A percentile compares a stretch with the other conserved stretches of the same genome.
These are phyloP conservation scores for Epichloe aotearoae DNA, from an alignment of 2,329 filamentous ascomycete species.

Conservation along the genomic window DNA sequence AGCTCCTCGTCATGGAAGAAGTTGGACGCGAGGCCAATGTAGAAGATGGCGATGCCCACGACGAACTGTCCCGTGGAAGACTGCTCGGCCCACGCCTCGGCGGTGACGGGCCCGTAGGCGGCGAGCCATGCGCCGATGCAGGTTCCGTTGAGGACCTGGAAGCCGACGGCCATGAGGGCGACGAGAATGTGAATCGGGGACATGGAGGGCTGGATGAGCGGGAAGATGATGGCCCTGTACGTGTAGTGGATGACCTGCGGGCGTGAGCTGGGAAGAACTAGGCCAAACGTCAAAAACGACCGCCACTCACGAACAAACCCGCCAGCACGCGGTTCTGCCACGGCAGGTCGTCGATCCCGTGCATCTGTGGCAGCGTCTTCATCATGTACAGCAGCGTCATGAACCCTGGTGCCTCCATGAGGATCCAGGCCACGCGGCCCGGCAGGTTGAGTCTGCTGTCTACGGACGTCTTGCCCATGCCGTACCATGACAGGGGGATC, in stretches of 20 bases:
- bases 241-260: constrained; percentile 65
- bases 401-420: constrained; percentile 76
- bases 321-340: constrained; percentile 69
- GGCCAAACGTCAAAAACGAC: constrained; percentile 2
- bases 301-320: constrained; percentile 44
- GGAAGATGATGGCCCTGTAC: constrained; percentile 76
- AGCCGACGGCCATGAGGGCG: constrained; percentile 48
- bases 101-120: constrained; percentile 60
- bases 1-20: constrained; percentile 84
- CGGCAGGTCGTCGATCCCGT: constrained; percentile 47
- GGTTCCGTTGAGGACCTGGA: constrained; percentile 71
- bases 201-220: constrained; percentile 81
- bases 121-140: constrained; percentile 70
- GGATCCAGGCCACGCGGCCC: constrained; percentile 73
- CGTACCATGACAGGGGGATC: constrained; percentile 67
- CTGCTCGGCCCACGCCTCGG: constrained; percentile 31
- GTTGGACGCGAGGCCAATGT: constrained; percentile 63
- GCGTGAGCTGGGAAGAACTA: not conserved
- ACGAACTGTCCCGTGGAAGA: constrained; percentile 34
- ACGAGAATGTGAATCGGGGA: constrained; percentile 69
- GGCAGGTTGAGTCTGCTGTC: constrained; percentile 69
- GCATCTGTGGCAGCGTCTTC: constrained; percentile 46
- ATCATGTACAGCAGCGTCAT: constrained; percentile 70
- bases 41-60: constrained; percentile 62
- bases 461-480: constrained; percentile 83